Evolutionary conservation across 169 alveolate genomes (phyloP), one percentile per base, ranked within the genome.

Genomic region (Eimeria necatrix): DNA sequence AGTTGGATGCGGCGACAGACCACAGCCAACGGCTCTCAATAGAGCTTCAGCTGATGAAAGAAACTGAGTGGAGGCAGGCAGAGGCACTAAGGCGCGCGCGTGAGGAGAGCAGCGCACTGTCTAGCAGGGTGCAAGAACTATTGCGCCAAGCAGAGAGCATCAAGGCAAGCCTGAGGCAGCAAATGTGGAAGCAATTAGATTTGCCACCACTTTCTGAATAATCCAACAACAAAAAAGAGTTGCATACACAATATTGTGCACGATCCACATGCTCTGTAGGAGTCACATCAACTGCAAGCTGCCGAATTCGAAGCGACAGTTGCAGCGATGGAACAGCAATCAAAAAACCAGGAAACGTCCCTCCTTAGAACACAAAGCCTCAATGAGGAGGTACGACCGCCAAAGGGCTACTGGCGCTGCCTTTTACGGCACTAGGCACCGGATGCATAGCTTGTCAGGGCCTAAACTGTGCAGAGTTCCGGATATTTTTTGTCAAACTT

Each of bases 341-440:
- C 78, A 24, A 83, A 83, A 83, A 83, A 22, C 56, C 91, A 83
- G n/a, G 91, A 83, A 83, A 83, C 91, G 4, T 73, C 91, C 78
- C 91, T 83, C 59, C 73, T 52, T 12, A 83, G 91, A 32, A 83
- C 76, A 32, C 91, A 83, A 59, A 53, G 76, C 76, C 32, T 83
- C 5, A 83, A 83, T 74, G 91, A 83, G 56, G 91, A 83, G 26
- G 91, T 59, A 83, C 5, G 91, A 56, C 4, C 20, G 20, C 48
- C 84, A 12, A 26, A 16, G 41, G 41, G 84, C 60, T 46, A 32
- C 32, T 32, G 12, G 4, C 56, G 84, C 20, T 18, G 20, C 84
- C 84, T 10, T 41, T 2, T 14, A 26, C 52, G 52, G n/a, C 52
- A 20, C 53, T 18, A 12, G 8, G 56, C 78, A 2, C 78, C 0